Evolutionary conservation across 805 yeast genomes (phyloP).

Genomic region (Priceomyces melissophilus): DNA sequence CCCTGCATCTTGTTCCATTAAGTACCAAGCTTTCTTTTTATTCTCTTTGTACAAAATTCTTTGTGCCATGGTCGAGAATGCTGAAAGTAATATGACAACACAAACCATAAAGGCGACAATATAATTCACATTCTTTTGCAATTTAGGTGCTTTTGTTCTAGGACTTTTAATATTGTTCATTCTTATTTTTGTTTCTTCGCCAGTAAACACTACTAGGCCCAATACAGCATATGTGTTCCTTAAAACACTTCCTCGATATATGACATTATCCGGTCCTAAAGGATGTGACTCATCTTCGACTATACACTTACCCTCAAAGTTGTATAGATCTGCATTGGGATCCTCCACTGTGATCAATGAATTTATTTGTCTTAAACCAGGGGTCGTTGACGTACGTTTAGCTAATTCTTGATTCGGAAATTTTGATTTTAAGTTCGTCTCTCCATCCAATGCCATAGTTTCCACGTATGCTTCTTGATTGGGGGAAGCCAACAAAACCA

Average conservation of each 20-base stretch:
- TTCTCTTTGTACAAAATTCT: constrained; percentile 44
- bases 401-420: constrained; percentile 64
- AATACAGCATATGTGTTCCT: constrained; percentile 74
- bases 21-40: constrained; percentile 62
- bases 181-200: constrained; percentile 93
- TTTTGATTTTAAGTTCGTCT: constrained; percentile 81
- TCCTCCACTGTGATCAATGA: constrained; percentile 74
- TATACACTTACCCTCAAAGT: constrained; percentile 76
- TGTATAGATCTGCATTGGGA: constrained; percentile 88
- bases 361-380: constrained; percentile 46
- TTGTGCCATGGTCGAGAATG: constrained; percentile 81
- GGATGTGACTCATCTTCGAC: constrained; percentile 46
- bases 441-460: constrained; percentile 98
- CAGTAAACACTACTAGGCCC: constrained; percentile 87
- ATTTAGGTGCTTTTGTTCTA: constrained; percentile 87
- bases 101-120: constrained; percentile 86
- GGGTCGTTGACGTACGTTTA: constrained; percentile 46
- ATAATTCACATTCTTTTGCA: constrained; percentile 76
- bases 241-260: constrained; percentile 85
- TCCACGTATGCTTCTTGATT: constrained; percentile 72
- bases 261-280: constrained; percentile 74
- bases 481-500: constrained; percentile 69
- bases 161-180: constrained; percentile 92
- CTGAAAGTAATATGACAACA: constrained; percentile 69
- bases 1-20: constrained; percentile 70